Evolutionary conservation across 1,284 basidiomycete genomes (phyloP).

Genomic region (Fomes fomentarius): DNA sequence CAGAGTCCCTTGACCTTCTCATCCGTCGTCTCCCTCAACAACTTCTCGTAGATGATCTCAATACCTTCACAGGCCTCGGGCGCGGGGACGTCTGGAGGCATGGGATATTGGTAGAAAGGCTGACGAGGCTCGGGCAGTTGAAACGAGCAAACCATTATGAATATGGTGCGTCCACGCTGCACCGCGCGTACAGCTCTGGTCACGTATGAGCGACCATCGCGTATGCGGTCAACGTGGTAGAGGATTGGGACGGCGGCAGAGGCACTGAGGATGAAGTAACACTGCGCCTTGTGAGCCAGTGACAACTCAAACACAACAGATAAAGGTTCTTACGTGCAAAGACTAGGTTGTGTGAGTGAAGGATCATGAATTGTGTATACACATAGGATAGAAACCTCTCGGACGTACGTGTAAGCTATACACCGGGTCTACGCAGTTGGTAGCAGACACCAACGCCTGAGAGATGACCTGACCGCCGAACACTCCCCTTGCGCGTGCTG

Average conservation of each 20-base stretch:
- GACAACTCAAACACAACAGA: too few relatives aligned
- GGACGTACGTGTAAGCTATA: slow-evolving; percentile 73
- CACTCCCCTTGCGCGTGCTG: slow-evolving; percentile 72
- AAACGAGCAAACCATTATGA: slow-evolving; percentile 87
- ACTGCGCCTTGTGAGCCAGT: slow-evolving; percentile 44
- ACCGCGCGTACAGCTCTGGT: slow-evolving; percentile 77
- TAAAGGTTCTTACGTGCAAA: slow-evolving; percentile 74
- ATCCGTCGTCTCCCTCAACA: slow-evolving; percentile 21
- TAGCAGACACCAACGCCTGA: slow-evolving; percentile 82
- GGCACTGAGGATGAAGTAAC: slow-evolving; percentile 82
- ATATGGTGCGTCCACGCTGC: slow-evolving; percentile 80
- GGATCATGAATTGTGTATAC: slow-evolving; percentile 2
- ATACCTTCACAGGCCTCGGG: slow-evolving; percentile 69
- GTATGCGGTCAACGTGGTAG: slow-evolving; percentile 86
- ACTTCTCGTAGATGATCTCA: slow-evolving; percentile 40
- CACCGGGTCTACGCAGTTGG: slow-evolving; percentile 69
- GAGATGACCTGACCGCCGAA: slow-evolving; percentile 93
- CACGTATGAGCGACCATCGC: slow-evolving; percentile 76
- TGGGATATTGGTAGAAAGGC: slow-evolving; percentile 63
- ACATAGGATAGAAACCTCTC: not conserved
- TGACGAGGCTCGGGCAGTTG: slow-evolving; percentile 81
- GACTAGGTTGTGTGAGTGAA: slow-evolving; percentile 49
- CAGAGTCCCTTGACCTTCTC: slow-evolving; percentile 25
- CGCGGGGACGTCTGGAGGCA: slow-evolving; percentile 58
- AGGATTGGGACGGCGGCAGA: slow-evolving; percentile 79